A percentile compares a stretch with the other conserved stretches of the same genome.
phyloP scores from a whole-genome alignment of 495 filamentous ascomycete genomes.

The Daldinia vernicosa region DNA sequence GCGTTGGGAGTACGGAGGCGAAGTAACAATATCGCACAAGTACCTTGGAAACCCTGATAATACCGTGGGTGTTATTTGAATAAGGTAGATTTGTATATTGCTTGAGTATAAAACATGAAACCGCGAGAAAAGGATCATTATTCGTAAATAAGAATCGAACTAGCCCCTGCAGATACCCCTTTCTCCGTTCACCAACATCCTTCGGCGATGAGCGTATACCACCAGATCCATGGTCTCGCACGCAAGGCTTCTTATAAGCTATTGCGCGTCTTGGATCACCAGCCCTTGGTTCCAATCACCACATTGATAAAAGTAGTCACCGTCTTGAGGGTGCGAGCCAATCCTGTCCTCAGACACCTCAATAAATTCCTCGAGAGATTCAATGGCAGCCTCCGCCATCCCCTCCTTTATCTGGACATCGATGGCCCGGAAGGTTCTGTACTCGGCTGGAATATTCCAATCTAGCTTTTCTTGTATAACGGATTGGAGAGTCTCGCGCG shows the following conservation, averaged over 20 bases:
- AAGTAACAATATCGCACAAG: no score
- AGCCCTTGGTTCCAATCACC: not conserved
- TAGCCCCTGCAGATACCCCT: not conserved
- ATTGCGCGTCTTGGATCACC: not conserved
- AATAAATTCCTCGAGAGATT: slow-evolving; percentile 31
- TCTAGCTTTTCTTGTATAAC: slow-evolving; percentile 24
- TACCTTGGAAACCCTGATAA: no score
- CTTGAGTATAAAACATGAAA: not conserved
- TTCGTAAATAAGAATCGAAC: not conserved
- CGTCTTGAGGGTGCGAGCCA: slow-evolving; percentile 5
- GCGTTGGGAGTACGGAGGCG: no score
- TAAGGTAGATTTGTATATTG: no score
- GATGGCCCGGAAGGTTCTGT: slow-evolving; percentile 22
- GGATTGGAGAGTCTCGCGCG: slow-evolving; percentile 14
- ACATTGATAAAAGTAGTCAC: not conserved
- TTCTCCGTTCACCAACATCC: not conserved
- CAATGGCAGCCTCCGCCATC: slow-evolving; percentile 29
- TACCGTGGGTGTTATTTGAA: no score
- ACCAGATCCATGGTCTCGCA: not conserved
- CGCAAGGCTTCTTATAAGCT: not conserved
- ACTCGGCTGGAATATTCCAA: slow-evolving; percentile 26
- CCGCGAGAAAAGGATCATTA: not conserved
- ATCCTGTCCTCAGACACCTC: slow-evolving; percentile 23
- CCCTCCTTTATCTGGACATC: slow-evolving; percentile 26
- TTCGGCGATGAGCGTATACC: not conserved